Evolutionary conservation across 257 asterid species (phyloP).

Genomic region (Anisodus tanguticus): DNA sequence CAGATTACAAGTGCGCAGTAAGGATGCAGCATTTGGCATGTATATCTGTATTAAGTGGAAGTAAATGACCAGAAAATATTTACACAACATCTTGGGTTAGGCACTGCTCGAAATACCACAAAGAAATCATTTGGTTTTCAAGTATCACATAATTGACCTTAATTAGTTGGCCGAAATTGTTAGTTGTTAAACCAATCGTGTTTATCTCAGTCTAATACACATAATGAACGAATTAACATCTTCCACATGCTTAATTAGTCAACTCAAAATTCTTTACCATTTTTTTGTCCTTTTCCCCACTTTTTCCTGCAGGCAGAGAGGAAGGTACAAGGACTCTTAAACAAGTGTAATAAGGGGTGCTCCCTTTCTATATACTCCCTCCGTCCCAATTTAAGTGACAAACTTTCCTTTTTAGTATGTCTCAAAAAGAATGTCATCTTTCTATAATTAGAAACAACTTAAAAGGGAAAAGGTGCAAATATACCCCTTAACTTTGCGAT

Average conservation of each 20-base stretch:
- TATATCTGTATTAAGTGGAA: not conserved
- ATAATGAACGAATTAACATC: not conserved
- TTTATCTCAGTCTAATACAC: not conserved
- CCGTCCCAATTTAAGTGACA: too few species aligned
- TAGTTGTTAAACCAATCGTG: not conserved
- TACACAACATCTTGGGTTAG: not conserved
- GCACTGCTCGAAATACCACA: conserved; percentile 4
- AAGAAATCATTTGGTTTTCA: conserved; percentile 7
- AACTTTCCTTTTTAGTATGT: too few species aligned
- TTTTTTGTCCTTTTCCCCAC: too few species aligned
- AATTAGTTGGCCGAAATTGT: conserved; percentile 6
- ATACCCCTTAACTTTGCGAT: too few species aligned
- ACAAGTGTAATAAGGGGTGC: too few species aligned
- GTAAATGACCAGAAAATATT: not conserved
- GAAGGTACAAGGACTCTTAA: too few species aligned
- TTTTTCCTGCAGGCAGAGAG: not conserved
- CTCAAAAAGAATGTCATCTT: too few species aligned
- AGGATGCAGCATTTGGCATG: conserved; percentile 11
- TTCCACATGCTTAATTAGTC: not conserved
- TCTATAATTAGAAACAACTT: too few species aligned
- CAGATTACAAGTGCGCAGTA: conserved; percentile 12
- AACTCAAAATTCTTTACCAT: not conserved
- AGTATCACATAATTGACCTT: conserved; percentile 2
- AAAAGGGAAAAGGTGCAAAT: too few species aligned
- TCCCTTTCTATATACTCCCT: too few species aligned